Base-by-base conservation (phyloP, 1,284 basidiomycete species). In the Xanthoconium separans region DNA sequence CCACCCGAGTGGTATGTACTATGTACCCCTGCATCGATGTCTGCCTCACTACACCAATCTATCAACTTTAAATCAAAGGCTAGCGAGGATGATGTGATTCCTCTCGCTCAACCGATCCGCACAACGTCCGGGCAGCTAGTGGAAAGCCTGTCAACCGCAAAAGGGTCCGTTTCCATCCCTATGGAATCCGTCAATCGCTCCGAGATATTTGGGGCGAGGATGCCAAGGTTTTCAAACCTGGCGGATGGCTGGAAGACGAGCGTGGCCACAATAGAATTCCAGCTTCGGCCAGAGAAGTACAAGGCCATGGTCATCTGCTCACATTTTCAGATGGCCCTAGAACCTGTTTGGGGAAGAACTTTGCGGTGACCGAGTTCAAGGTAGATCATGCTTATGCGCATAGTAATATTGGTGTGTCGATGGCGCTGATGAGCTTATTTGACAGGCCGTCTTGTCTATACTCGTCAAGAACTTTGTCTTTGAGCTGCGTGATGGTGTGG, bases 61-160 rank as follows among this genome's bases (percentile, higher is more conserved):
- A 9, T 4, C 18, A 12, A 22, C 2, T 29, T 12, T 27, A n/a
- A n/a, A n/a, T n/a, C n/a, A 18, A 12, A 58, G 50, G 81, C 62
- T 1, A 55, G 64, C 37, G 65, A 83, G 70, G 79, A 83, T 59
- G 80, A 83, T 53, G 62, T 82, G 0, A 73, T 84, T 16, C 82
- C 81, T 0, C 75, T 84, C 16, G 44, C 55, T 11, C 42, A 48
- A 33, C 50, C 56, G 3, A n/a, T 49, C 10, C 47, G 39, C 18
- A 75, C 75, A 1, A 51, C 64, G 3, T 59, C 69, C 2, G 80
- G 80, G 1, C 55, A 73, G 33, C 54, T 61, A 0, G 66, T 77
- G 15, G 65, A 71, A 34, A 70, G 66, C 41, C 58, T 84, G 34
- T 53, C 68, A 1, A 65, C 84, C 40, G 60, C 70, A 6, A 78